A percentile compares a stretch with the other conserved stretches of the same genome.
These are phyloP conservation scores for Phalaenopsis aphrodite DNA, from an alignment of 106 monocot genomes.

Conservation along the genomic window DNA sequence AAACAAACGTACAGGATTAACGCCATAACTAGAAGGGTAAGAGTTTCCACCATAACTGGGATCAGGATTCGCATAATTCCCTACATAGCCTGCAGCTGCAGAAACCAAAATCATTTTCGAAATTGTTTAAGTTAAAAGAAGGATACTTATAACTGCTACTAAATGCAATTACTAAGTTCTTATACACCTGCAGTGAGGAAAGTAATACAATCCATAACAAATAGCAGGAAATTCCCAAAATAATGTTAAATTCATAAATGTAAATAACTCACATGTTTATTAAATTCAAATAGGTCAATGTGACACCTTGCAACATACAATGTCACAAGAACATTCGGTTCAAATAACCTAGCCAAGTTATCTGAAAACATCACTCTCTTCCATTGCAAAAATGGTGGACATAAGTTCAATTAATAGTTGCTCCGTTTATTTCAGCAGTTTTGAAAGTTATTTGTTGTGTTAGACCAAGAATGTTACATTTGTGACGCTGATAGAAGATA, in stretches of 20 bases:
- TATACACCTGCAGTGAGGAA: background rate
- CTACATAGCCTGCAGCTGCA: constrained; percentile 38
- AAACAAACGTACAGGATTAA: constrained; percentile 48
- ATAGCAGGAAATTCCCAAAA: background rate
- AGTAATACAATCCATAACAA: background rate
- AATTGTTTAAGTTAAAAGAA: background rate
- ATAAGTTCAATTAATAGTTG: too few species aligned
- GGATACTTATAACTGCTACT: background rate
- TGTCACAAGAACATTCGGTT: background rate
- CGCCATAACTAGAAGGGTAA: constrained; percentile 52
- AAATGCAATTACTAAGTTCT: background rate
- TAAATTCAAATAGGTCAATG: background rate
- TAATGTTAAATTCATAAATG: background rate
- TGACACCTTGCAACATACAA: background rate
- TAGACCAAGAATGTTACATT: background rate
- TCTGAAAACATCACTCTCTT: too few species aligned
- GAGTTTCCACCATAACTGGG: constrained; percentile 44
- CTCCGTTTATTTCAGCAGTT: background rate
- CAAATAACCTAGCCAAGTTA: too few species aligned
- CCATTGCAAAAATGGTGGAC: too few species aligned
- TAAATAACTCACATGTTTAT: background rate
- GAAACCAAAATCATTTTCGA: background rate
- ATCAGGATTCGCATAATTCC: constrained; percentile 58
- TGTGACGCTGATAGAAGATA: background rate
- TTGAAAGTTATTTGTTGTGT: background rate